phyloP scores from a whole-genome alignment of 1,284 basidiomycete genomes.

The Caloboletus inedulis region DNA sequence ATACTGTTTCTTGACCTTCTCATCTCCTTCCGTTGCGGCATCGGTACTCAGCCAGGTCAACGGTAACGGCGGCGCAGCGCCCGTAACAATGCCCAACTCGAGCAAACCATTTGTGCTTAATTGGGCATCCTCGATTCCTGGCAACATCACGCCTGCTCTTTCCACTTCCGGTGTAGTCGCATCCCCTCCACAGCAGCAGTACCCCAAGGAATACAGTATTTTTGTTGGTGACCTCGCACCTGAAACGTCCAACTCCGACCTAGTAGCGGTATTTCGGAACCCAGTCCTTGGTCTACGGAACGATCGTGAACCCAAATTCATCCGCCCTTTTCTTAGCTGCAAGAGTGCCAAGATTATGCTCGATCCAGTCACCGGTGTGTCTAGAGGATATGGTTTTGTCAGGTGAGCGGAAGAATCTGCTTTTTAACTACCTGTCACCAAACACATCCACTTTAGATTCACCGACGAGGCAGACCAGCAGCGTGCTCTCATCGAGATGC shows the following conservation, averaged over 20 bases:
- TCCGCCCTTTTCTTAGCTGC: slow-evolving; percentile 81
- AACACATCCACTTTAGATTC: slow-evolving; percentile 49
- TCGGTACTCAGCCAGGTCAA: slow-evolving; percentile 70
- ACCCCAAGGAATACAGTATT: slow-evolving; percentile 82
- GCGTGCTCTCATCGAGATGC: slow-evolving; percentile 86
- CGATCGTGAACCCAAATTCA: slow-evolving; percentile 79
- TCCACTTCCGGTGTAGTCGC: slow-evolving; percentile 35
- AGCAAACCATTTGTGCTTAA: slow-evolving; percentile 70
- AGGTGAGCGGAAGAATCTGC: slow-evolving; percentile 45
- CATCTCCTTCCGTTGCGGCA: slow-evolving; percentile 66
- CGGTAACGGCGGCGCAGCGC: slow-evolving; percentile 40
- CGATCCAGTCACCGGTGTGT: slow-evolving; percentile 85
- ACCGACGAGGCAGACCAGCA: slow-evolving; percentile 85
- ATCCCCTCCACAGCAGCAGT: slow-evolving; percentile 49
- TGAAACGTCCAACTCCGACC: slow-evolving; percentile 85
- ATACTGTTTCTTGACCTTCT: slow-evolving; percentile 85
- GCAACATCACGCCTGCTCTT: slow-evolving; percentile 39
- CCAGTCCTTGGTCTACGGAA: slow-evolving; percentile 78
- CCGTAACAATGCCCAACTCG: slow-evolving; percentile 77
- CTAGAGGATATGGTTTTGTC: slow-evolving; percentile 87
- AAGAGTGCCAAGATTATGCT: slow-evolving; percentile 94
- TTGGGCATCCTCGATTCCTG: slow-evolving; percentile 71
- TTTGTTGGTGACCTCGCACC: slow-evolving; percentile 89
- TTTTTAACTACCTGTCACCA: neutral
- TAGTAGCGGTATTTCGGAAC: slow-evolving; percentile 85